Base-by-base conservation (phyloP, 139 green algal genomes). In the Ostreobium quekettii region DNA sequence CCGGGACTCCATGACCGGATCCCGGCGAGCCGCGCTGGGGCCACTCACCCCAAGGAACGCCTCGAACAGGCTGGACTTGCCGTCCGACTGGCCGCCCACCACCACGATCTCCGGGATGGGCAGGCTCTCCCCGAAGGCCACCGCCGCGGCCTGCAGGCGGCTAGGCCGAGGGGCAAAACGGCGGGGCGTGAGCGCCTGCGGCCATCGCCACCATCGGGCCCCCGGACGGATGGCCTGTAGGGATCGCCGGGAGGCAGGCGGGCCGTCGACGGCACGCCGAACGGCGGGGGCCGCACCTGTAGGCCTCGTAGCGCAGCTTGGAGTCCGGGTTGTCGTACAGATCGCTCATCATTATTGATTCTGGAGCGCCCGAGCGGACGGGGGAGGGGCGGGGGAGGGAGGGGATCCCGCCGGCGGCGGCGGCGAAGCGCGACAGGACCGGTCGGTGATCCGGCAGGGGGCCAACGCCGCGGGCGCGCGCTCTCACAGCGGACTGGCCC, bases 91-190 rank as follows among this genome's bases (percentile, higher is more conserved):
- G 2, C 91, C 91, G 0, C 91, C 91, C 58, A 97, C 87, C 1
- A 86, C 89, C 4, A 97, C 90, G 28, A 97, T 95, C 65, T 97
- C 91, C 3, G 91, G 91, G 29, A 97, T 95, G 1, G 88, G 83
- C 5, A 97, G 75, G 11, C 46, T 62, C 71, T 92, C 86, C n/a
- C 82, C 84, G 76, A 87, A 86, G 0, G 82, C 83, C 22, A 85
- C 79, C 24, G 82, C 82, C 22, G 82, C 76, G 15, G 82, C 77
- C 39, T 90, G 83, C 5, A 90, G 63, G 3, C 79, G 77, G 47
- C 74, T 85, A 66, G 62, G 77, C 4, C 32, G 47, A 22, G 2
- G 30, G 8, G 56, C 56, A 28, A 35, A 49, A 60, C 1, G 29
- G 36, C 28, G 19, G 24, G n/a, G 47, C 11, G 30, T 2, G 8